These are phyloP conservation scores for Alternaria brassicae DNA, from an alignment of 2,329 filamentous ascomycete genomes.

Conservation along the genomic window DNA sequence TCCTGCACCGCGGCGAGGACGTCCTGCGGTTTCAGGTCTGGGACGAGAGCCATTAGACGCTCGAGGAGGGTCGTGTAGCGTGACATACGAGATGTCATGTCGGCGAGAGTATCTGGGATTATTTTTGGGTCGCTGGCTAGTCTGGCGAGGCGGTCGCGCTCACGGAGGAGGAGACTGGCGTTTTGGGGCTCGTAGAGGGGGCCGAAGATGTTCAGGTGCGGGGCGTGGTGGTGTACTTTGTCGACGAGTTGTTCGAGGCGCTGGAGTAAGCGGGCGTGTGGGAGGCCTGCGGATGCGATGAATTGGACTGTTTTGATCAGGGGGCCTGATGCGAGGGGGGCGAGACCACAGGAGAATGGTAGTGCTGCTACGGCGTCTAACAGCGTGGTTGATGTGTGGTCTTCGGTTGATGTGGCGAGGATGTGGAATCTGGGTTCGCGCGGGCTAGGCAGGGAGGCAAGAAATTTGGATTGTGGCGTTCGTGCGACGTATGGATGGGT, in stretches of 20 bases:
- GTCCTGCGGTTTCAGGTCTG: conserved; percentile 29
- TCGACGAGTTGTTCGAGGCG: conserved; percentile 45
- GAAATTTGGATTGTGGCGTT: conserved; percentile 25
- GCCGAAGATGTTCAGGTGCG: conserved; percentile 39
- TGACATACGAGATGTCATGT: conserved; percentile 39
- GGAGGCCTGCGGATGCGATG: conserved; percentile 36
- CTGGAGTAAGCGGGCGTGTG: conserved; percentile 41
- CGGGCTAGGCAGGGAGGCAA: conserved; percentile 35
- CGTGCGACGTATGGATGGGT: conserved; percentile 13
- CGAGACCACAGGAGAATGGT: conserved; percentile 38
- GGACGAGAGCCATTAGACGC: conserved; percentile 38
- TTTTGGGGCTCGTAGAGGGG: conserved; percentile 35
- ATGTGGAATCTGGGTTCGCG: conserved; percentile 26
- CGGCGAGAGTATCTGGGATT: conserved; percentile 26
- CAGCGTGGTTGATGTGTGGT: conserved; percentile 25
- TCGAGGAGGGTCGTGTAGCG: conserved; percentile 41
- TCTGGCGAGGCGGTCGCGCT: conserved; percentile 37
- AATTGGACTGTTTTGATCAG: conserved; percentile 38
- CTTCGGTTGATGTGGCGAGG: conserved; percentile 23
- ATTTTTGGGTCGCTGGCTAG: conserved; percentile 24
- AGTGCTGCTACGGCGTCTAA: conserved; percentile 39
- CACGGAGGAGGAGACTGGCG: conserved; percentile 34
- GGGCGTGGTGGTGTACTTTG: conserved; percentile 41
- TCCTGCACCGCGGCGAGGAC: conserved; percentile 29
- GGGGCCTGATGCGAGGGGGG: conserved; percentile 32